These are phyloP conservation scores for Quercus agrifolia DNA, from an alignment of 306 rosid species.

Conservation along the genomic window DNA sequence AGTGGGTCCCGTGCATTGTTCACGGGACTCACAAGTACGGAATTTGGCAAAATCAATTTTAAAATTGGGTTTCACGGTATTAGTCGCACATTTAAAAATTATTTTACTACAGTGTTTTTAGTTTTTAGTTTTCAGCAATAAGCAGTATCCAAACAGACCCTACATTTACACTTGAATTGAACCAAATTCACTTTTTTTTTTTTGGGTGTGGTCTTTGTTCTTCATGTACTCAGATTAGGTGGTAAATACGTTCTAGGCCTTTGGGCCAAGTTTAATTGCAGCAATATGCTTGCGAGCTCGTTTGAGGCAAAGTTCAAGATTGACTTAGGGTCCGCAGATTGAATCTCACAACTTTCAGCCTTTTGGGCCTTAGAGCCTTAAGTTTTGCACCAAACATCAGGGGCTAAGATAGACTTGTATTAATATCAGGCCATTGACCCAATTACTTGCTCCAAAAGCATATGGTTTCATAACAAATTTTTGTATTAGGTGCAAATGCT, in stretches of 20 bases:
- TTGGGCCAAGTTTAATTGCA: not conserved
- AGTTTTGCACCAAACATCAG: too few species aligned
- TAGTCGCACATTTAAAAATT: too few species aligned
- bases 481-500: too few species aligned
- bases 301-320: not conserved
- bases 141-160: too few species aligned
- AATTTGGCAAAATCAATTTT: accelerated
- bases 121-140: too few species aligned
- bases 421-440: too few species aligned
- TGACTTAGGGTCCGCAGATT: not conserved
- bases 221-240: not conserved
- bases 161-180: too few species aligned
- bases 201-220: not conserved
- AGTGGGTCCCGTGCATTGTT: accelerated
- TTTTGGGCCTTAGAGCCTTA: not conserved
- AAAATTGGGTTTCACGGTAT: accelerated
- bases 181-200: too few species aligned
- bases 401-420: too few species aligned
- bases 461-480: too few species aligned
- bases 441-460: too few species aligned
- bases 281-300: not conserved
- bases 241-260: not conserved
- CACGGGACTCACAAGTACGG: accelerated
- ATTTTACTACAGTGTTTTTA: too few species aligned
- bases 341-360: not conserved